These are phyloP conservation scores for Malassezia equina DNA, from an alignment of 1,284 basidiomycete species.

Conservation along the genomic window DNA sequence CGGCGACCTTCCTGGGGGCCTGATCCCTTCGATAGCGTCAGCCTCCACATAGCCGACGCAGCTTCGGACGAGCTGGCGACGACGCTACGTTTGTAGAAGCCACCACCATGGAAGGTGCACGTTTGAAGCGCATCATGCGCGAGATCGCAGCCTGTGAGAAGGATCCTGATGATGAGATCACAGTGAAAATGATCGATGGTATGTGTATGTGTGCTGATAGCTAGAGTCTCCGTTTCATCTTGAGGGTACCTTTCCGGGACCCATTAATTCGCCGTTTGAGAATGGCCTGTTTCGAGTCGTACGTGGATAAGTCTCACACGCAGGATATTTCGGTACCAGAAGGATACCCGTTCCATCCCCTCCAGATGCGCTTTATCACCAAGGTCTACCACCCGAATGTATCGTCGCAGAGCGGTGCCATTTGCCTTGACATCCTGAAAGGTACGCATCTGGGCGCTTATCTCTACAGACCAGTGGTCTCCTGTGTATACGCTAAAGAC, in stretches of 20 bases:
- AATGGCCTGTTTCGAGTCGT: constrained; percentile 88
- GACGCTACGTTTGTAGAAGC: neutral
- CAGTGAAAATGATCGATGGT: constrained; percentile 68
- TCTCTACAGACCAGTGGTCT: constrained; percentile 24
- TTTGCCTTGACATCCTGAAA: constrained; percentile 72
- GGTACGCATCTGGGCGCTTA: constrained; percentile 59
- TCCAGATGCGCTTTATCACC: constrained; percentile 64
- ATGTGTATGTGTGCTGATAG: neutral
- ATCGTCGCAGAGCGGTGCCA: constrained; percentile 82
- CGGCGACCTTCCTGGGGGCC: constrained; percentile 26
- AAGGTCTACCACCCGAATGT: constrained; percentile 97
- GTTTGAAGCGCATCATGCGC: constrained; percentile 79
- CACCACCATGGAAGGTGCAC: constrained; percentile 58
- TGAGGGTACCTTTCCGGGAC: constrained; percentile 27
- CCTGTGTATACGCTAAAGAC: constrained; percentile 73
- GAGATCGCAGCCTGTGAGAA: constrained; percentile 75
- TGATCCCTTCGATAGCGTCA: neutral
- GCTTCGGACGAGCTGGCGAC: constrained; percentile 4
- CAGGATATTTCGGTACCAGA: constrained; percentile 93
- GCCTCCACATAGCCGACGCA: constrained; percentile 3
- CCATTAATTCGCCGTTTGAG: constrained; percentile 74
- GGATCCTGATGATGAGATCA: constrained; percentile 75
- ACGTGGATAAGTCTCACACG: constrained; percentile 39
- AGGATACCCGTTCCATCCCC: constrained; percentile 83
- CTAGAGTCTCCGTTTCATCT: constrained; percentile 27